Conservation (phyloP, 176 grass and related monocot species). For the Otatea glauca region DNA sequence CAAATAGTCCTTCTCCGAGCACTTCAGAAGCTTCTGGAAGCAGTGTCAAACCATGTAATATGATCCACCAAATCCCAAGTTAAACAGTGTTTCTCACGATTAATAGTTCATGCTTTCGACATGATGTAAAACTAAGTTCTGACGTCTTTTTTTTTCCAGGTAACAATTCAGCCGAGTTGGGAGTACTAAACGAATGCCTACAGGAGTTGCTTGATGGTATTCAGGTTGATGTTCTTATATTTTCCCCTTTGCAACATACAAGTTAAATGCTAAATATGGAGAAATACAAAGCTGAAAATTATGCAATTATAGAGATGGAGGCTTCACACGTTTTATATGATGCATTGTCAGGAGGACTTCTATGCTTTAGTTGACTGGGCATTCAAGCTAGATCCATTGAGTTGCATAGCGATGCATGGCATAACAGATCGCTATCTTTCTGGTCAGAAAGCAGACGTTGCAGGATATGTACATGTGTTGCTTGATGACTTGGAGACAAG, state of each 20-base stretch:
- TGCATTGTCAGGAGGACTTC: slow-evolving; percentile 79
- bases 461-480: slow-evolving; percentile 81
- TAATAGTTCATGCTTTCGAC: slow-evolving; percentile 21
- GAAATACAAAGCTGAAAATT: not conserved
- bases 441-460: slow-evolving; percentile 81
- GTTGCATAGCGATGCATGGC: slow-evolving; percentile 92
- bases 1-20: slow-evolving; percentile 34
- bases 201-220: slow-evolving; percentile 82
- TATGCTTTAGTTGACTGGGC: slow-evolving; percentile 84
- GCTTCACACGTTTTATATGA: slow-evolving; percentile 40
- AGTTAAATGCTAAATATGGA: not conserved
- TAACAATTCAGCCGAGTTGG: slow-evolving; percentile 59
- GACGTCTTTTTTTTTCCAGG: slow-evolving; percentile 46
- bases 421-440: slow-evolving; percentile 91
- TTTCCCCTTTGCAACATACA: not conserved
- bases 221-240: slow-evolving; percentile 59
- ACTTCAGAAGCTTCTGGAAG: slow-evolving; percentile 46
- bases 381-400: slow-evolving; percentile 80
- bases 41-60: slow-evolving; percentile 52
- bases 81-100: slow-evolving; percentile 17
- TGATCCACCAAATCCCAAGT: slow-evolving; percentile 6
- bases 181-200: slow-evolving; percentile 73
- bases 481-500: slow-evolving; percentile 86
- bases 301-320: slow-evolving; percentile 19
- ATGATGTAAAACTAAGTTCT: slow-evolving; percentile 25